Evolutionary conservation across 1,284 basidiomycete genomes (phyloP).

Genomic region (Phaffia rhodozyma): DNA sequence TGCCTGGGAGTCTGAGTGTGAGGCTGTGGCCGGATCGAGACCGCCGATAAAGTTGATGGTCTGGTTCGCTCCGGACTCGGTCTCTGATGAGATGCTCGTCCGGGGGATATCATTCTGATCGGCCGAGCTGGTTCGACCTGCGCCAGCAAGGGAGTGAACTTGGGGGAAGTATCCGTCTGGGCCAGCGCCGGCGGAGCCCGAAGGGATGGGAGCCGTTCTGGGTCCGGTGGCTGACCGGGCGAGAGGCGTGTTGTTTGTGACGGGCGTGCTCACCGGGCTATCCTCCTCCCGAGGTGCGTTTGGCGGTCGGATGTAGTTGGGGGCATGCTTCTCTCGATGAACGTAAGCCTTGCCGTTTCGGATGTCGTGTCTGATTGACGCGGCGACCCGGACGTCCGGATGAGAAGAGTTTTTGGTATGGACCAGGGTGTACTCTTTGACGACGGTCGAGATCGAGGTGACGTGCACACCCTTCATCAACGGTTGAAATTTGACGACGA

Average conservation of each 20-base stretch:
- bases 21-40: constrained; percentile 1
- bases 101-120: too few relatives aligned
- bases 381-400: constrained; percentile 52
- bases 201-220: not conserved
- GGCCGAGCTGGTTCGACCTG: too few relatives aligned
- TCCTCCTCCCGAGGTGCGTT: constrained; percentile 1
- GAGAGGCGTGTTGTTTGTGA: not conserved
- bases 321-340: constrained; percentile 12
- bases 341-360: constrained; percentile 44
- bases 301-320: constrained; percentile 3
- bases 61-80: not conserved
- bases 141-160: too few relatives aligned
- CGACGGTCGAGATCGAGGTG: constrained; percentile 50
- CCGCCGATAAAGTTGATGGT: constrained; percentile 6
- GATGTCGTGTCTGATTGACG: constrained; percentile 59
- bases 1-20: constrained; percentile 13
- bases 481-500: constrained; percentile 74
- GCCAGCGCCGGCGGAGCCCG: not conserved
- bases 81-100: not conserved
- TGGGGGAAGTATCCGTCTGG: not conserved
- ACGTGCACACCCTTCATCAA: constrained; percentile 71
- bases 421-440: constrained; percentile 58
- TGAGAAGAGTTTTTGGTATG: constrained; percentile 50
- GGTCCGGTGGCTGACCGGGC: not conserved
- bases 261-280: not conserved